phyloP scores from a whole-genome alignment of 2,329 filamentous ascomycete genomes.

The Raffaelea ambrosiae region DNA sequence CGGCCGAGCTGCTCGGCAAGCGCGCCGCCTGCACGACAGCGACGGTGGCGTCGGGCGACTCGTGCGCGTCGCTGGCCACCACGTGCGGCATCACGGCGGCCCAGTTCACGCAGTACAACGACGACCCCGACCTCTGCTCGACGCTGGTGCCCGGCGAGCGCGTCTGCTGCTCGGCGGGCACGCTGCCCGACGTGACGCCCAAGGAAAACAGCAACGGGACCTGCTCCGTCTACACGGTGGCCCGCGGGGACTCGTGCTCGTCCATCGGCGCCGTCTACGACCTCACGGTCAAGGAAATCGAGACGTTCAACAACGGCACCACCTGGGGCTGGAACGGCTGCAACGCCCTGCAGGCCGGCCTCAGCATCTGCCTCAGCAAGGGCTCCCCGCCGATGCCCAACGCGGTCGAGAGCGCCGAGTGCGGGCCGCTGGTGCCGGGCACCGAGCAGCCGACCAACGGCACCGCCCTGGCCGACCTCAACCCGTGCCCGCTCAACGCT shows the following conservation, averaged over 20 bases:
- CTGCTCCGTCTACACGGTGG: slow-evolving; percentile 23
- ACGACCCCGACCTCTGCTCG: slow-evolving; percentile 19
- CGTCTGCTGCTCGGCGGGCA: slow-evolving; percentile 25
- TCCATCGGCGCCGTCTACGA: slow-evolving; percentile 16
- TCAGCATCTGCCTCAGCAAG: slow-evolving; percentile 23
- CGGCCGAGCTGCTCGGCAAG: not conserved
- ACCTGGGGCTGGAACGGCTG: slow-evolving; percentile 28
- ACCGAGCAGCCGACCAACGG: slow-evolving; percentile 15
- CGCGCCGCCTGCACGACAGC: slow-evolving; percentile 8
- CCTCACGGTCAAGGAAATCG: slow-evolving; percentile 1
- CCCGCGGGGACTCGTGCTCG: slow-evolving; percentile 21
- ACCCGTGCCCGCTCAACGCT: slow-evolving; percentile 20
- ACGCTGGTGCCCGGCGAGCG: slow-evolving; percentile 22
- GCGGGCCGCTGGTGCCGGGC: slow-evolving; percentile 24
- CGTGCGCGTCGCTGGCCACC: slow-evolving; percentile 5
- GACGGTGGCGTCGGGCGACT: slow-evolving; percentile 7
- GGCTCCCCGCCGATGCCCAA: slow-evolving; percentile 25
- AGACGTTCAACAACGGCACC: slow-evolving; percentile 22
- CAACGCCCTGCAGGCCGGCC: slow-evolving; percentile 14
- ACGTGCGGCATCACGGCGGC: slow-evolving; percentile 9
- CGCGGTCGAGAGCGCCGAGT: slow-evolving; percentile 19
- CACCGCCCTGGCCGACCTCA: slow-evolving; percentile 14
- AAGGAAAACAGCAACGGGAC: slow-evolving; percentile 24
- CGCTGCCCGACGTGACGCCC: slow-evolving; percentile 18
- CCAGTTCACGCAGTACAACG: slow-evolving; percentile 19